Percentiles rank a stretch among this genome's conserved stretches.
These are phyloP conservation scores for Asclepias syriaca DNA, from an alignment of 257 asterid species.

Conservation along the genomic window DNA sequence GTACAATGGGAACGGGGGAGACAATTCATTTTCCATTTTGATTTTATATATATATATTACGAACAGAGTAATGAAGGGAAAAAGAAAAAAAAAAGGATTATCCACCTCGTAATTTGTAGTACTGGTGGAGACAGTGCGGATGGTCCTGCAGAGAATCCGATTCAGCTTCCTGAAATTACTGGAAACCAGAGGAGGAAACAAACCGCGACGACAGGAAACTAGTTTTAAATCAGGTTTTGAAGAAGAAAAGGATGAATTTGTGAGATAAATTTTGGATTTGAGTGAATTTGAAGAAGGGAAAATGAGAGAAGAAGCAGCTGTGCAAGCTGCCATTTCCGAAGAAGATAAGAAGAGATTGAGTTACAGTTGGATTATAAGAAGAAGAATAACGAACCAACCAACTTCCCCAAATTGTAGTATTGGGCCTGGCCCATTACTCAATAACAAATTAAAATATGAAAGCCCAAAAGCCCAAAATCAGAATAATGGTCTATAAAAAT, in stretches of 20 bases:
- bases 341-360: not conserved
- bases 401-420: too few species aligned
- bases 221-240: constrained; percentile 22
- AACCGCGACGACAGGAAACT: constrained; percentile 18
- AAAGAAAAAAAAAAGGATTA: not conserved
- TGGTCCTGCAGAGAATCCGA: constrained; percentile 37
- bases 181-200: constrained; percentile 21
- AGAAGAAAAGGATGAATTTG: constrained; percentile 5
- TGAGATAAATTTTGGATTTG: constrained; percentile 14
- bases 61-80: not conserved
- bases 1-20: too few species aligned
- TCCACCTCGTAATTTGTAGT: constrained; percentile 77
- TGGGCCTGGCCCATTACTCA: too few species aligned
- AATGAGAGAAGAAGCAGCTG: constrained; percentile 16
- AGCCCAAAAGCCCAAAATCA: too few species aligned
- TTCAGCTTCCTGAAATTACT: constrained; percentile 23
- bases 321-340: constrained; percentile 3
- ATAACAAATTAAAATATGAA: too few species aligned
- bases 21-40: not conserved
- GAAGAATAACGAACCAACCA: too few species aligned
- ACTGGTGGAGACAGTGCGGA: constrained; percentile 44
- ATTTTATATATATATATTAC: not conserved
- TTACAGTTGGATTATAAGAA: not conserved
- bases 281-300: constrained; percentile 27
- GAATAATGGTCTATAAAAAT: too few species aligned